These are phyloP conservation scores for Trifolium subterraneum DNA, from an alignment of 306 rosid genomes.

Conservation along the genomic window DNA sequence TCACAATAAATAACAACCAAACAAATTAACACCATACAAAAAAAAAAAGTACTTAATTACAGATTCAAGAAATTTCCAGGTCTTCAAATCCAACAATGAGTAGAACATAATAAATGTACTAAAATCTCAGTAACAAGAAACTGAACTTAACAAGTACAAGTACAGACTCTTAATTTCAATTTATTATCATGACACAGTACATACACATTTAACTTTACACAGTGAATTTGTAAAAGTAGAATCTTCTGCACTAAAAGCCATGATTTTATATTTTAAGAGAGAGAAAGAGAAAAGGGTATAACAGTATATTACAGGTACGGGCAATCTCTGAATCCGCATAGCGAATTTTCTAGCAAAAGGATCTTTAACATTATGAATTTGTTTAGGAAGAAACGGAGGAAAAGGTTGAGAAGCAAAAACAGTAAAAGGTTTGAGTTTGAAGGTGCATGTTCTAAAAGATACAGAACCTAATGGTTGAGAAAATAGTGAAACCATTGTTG, in stretches of 20 bases:
- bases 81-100: neutral
- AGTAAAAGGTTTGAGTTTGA: constrained; percentile 21
- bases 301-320: constrained; percentile 49
- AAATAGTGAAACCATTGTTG: constrained; percentile 1
- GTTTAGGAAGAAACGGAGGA: constrained; percentile 83
- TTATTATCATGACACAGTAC: neutral
- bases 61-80: constrained; percentile 18
- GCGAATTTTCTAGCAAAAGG: constrained; percentile 73
- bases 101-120: neutral
- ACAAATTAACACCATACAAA: neutral
- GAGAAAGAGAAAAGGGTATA: neutral
- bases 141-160: neutral
- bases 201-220: neutral
- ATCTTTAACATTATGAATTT: constrained; percentile 67
- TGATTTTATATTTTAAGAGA: neutral
- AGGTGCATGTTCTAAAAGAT: constrained; percentile 20
- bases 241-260: too few species aligned
- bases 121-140: neutral
- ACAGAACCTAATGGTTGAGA: constrained; percentile 32
- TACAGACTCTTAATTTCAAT: neutral
- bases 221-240: neutral
- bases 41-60: neutral
- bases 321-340: constrained; percentile 70
- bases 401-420: constrained; percentile 46
- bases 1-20: constrained; percentile 16